A percentile compares a stretch with the other conserved stretches of the same genome.
phyloP scores from a whole-genome alignment of 352 stramenopile species.

The Phytophthora podocarpi region DNA sequence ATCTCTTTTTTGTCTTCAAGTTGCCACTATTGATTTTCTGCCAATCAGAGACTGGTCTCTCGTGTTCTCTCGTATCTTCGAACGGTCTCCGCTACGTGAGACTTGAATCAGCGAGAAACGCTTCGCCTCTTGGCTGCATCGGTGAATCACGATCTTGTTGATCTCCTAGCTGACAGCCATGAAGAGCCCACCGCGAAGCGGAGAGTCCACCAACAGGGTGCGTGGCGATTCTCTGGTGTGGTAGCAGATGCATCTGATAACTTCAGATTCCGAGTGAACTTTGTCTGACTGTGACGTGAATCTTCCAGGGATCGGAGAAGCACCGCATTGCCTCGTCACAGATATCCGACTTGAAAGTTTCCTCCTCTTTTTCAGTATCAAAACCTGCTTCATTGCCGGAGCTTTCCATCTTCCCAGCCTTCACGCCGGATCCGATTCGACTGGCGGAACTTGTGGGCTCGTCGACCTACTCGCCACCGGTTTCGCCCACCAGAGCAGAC shows the following conservation, averaged over 20 bases:
- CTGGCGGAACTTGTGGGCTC: conserved; percentile 20
- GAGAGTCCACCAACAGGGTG: background rate
- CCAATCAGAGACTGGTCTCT: conserved; percentile 10
- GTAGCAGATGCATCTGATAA: background rate
- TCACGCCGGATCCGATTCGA: conserved; percentile 22
- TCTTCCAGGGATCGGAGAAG: conserved; percentile 1
- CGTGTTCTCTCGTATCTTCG: conserved; percentile 1
- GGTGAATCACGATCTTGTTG: background rate
- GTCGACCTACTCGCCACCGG: conserved; percentile 18
- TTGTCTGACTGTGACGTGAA: conserved; percentile 3
- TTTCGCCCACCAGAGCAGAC: conserved; percentile 15
- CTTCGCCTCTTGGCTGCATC: background rate
- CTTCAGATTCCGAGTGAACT: conserved; percentile 20
- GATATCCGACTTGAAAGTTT: too few relatives aligned
- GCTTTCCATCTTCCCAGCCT: conserved; percentile 32
- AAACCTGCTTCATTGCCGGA: conserved; percentile 3
- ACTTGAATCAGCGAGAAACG: conserved; percentile 17
- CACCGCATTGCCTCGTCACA: conserved; percentile 13
- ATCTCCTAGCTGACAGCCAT: background rate
- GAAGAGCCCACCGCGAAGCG: background rate
- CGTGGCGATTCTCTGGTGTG: background rate
- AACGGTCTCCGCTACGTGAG: conserved; percentile 12
- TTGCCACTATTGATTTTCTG: background rate
- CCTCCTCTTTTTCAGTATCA: background rate
- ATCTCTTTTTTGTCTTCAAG: background rate